A percentile compares a stretch with the other conserved stretches of the same genome.
phyloP scores from a whole-genome alignment of 139 green algal species.

The Pleodorina starrii region DNA sequence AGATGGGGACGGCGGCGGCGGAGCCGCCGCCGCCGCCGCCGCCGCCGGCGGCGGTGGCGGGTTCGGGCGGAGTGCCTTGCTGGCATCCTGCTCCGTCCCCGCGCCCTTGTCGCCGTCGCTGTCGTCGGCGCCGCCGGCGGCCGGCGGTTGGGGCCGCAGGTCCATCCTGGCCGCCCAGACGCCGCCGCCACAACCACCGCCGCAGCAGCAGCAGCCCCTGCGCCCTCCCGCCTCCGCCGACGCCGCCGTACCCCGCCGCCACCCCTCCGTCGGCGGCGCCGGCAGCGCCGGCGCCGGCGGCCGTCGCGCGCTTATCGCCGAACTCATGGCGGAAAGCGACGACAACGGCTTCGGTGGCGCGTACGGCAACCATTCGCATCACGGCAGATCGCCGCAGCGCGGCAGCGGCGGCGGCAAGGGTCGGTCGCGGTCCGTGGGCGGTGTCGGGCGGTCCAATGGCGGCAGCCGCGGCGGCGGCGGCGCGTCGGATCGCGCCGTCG shows the following conservation, averaged over 20 bases:
- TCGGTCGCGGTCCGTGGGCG: conserved; percentile 24
- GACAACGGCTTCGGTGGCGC: not conserved
- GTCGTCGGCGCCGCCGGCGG: not conserved
- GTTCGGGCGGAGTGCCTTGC: conserved; percentile 9
- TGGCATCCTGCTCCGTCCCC: not conserved
- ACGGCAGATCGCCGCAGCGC: not conserved
- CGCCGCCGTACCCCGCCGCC: not conserved
- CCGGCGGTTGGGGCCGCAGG: conserved; percentile 31
- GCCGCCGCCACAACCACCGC: not conserved
- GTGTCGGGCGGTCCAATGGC: not conserved
- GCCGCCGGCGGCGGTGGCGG: not conserved
- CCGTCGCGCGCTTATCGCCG: conserved; percentile 16
- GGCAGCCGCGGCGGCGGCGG: conserved; percentile 25
- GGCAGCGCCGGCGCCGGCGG: not conserved
- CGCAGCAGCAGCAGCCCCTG: not conserved
- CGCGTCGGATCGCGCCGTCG: not conserved
- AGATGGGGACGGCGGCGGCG: not conserved
- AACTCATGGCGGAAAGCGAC: not conserved
- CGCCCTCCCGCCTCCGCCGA: not conserved
- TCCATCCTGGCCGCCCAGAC: conserved; percentile 5
- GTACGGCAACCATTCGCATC: not conserved
- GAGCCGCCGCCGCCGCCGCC: not conserved
- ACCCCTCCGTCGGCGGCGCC: not conserved
- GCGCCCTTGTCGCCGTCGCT: not conserved
- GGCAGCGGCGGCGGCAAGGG: not conserved